Conservation (phyloP, 2,329 filamentous ascomycete species). For the Tolypocladium endophyticum region DNA sequence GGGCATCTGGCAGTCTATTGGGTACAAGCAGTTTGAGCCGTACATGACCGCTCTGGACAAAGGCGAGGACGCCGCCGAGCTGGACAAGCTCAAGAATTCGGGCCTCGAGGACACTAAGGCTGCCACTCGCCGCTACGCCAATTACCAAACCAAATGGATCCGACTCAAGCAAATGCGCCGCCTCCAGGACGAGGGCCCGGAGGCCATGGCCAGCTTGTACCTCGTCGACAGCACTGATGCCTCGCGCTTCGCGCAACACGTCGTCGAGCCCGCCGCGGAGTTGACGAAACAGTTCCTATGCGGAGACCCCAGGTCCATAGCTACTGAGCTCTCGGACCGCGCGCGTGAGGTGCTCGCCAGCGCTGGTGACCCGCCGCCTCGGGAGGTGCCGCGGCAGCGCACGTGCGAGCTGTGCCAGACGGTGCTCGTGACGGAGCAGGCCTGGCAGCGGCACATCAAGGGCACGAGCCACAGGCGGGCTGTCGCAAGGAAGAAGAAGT, state of each 20-base stretch:
- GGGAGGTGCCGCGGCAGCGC: conserved; percentile 44
- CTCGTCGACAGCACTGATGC: conserved; percentile 72
- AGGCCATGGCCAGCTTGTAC: conserved; percentile 52
- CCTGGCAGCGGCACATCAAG: conserved; percentile 28
- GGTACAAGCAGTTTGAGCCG: conserved; percentile 79
- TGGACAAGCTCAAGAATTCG: conserved; percentile 43
- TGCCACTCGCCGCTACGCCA: conserved; percentile 81
- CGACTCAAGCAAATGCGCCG: conserved; percentile 67
- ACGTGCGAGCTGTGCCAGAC: conserved; percentile 66
- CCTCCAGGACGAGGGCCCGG: conserved; percentile 42
- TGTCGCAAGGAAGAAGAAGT: conserved; percentile 23
- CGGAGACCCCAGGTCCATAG: conserved; percentile 40
- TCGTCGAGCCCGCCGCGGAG: conserved; percentile 52
- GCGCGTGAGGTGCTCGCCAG: conserved; percentile 46
- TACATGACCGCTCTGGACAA: conserved; percentile 46
- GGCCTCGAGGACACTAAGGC: conserved; percentile 69
- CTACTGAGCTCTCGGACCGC: conserved; percentile 35
- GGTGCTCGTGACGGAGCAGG: conserved; percentile 45
- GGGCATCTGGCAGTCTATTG: conserved; percentile 95
- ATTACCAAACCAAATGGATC: conserved; percentile 79
- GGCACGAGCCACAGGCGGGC: conserved; percentile 23
- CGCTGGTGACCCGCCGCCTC: conserved; percentile 29
- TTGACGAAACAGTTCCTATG: conserved; percentile 55
- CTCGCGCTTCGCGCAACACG: conserved; percentile 47
- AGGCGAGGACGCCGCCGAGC: conserved; percentile 18